Evolutionary conservation across 192 early-diverging fungal genomes (phyloP).

Genomic region (Phlyctochytrium arcticum): DNA sequence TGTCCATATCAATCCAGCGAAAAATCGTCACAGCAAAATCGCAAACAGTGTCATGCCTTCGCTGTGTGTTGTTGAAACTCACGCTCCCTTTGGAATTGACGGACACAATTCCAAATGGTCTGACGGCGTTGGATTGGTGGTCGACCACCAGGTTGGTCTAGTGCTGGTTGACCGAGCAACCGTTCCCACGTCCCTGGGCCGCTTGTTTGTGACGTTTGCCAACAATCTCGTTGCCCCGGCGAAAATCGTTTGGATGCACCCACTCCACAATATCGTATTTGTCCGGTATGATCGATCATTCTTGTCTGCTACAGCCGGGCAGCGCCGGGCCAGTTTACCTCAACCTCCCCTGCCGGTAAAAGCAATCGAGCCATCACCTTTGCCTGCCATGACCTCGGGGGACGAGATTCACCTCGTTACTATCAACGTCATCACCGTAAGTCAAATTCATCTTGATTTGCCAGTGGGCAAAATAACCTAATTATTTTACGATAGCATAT

Average conservation of each 20-base stretch:
- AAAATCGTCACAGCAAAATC: slow-evolving; percentile 33
- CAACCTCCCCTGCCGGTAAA: slow-evolving; percentile 46
- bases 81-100: slow-evolving; percentile 56
- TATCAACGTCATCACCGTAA: slow-evolving; percentile 28
- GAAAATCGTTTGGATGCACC: slow-evolving; percentile 74
- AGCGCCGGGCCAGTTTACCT: slow-evolving; percentile 14
- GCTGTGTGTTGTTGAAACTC: slow-evolving; percentile 73
- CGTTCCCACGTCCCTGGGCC: slow-evolving; percentile 67
- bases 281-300: slow-evolving; percentile 73
- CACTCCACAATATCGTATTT: slow-evolving; percentile 76
- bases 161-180: slow-evolving; percentile 74
- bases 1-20: slow-evolving; percentile 29
- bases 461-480: neutral
- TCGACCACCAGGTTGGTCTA: slow-evolving; percentile 66
- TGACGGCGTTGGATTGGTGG: slow-evolving; percentile 42
- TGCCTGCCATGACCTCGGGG: slow-evolving; percentile 25
- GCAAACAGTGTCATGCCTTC: slow-evolving; percentile 67
- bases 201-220: slow-evolving; percentile 75
- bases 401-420: slow-evolving; percentile 28
- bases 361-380: slow-evolving; percentile 13
- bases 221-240: slow-evolving; percentile 78
- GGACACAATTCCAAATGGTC: slow-evolving; percentile 49
- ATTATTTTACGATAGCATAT: slow-evolving; percentile 13
- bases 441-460: neutral
- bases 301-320: slow-evolving; percentile 38